Percentiles rank a stretch among this genome's conserved stretches.
Evolutionary conservation across 352 stramenopile species (phyloP).

Genomic region (Aphanomyces cochlioides): DNA sequence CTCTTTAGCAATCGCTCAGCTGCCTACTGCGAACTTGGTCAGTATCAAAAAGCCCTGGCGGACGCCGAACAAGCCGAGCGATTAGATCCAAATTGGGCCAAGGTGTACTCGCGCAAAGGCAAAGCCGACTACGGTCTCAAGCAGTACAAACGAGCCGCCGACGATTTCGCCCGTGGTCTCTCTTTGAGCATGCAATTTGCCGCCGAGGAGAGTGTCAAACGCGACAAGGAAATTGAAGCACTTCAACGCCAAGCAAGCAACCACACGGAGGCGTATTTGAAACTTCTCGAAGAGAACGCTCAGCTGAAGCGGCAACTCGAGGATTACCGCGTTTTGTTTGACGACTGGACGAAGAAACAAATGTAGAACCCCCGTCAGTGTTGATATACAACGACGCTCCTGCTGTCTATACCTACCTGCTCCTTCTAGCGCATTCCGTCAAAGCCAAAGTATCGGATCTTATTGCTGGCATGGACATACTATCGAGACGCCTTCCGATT

Average conservation of each 20-base stretch:
- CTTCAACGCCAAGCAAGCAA: slow-evolving; percentile 63
- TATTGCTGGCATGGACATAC: too few species aligned
- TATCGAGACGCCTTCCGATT: too few species aligned
- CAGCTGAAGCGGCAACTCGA: slow-evolving; percentile 68
- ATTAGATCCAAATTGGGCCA: slow-evolving; percentile 33
- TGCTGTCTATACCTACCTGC: too few species aligned
- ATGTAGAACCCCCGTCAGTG: slow-evolving; percentile 41
- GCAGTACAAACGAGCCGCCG: slow-evolving; percentile 59
- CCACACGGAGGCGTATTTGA: slow-evolving; percentile 67
- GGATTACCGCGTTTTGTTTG: slow-evolving; percentile 78
- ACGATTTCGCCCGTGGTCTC: slow-evolving; percentile 68
- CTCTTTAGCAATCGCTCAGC: slow-evolving; percentile 78
- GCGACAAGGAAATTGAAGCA: slow-evolving; percentile 69
- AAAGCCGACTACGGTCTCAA: slow-evolving; percentile 70
- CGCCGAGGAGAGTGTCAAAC: slow-evolving; percentile 55
- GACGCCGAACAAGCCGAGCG: slow-evolving; percentile 26
- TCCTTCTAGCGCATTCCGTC: too few species aligned
- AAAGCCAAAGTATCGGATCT: too few species aligned
- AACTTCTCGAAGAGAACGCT: slow-evolving; percentile 67
- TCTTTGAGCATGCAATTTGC: slow-evolving; percentile 70
- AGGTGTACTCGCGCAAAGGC: slow-evolving; percentile 66
- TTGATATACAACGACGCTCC: background rate
- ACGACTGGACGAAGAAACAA: slow-evolving; percentile 80
- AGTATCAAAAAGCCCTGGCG: slow-evolving; percentile 26
- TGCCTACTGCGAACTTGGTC: slow-evolving; percentile 57